Evolutionary conservation across 2,329 filamentous ascomycete genomes (phyloP).

Genomic region (Aciculosporium take): DNA sequence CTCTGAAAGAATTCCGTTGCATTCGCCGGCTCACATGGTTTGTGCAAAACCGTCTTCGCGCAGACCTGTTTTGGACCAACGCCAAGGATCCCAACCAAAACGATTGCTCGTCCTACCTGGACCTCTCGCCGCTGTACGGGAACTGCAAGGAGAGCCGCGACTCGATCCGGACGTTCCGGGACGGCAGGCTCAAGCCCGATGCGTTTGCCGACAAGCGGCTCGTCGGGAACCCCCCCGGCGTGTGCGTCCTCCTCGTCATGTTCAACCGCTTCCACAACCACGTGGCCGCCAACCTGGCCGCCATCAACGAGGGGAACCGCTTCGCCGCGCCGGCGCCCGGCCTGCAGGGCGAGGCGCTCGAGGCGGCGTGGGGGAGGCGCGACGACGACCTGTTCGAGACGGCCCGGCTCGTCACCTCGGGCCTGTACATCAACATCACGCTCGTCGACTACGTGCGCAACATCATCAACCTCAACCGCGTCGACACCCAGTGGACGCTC

Average conservation of each 20-base stretch:
- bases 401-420: slow-evolving; percentile 57
- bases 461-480: slow-evolving; percentile 45
- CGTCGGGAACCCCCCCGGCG: slow-evolving; percentile 56
- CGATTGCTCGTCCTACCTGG: slow-evolving; percentile 58
- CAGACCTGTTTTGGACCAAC: slow-evolving; percentile 57
- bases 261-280: slow-evolving; percentile 81
- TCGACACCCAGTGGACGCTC: slow-evolving; percentile 65
- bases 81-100: slow-evolving; percentile 42
- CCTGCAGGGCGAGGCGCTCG: slow-evolving; percentile 33
- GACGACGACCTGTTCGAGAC: slow-evolving; percentile 73
- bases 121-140: slow-evolving; percentile 58
- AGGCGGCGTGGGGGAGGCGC: slow-evolving; percentile 48
- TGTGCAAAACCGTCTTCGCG: not conserved
- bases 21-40: no score
- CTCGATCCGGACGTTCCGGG: slow-evolving; percentile 52
- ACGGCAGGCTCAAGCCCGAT: slow-evolving; percentile 60
- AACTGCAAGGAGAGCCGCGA: slow-evolving; percentile 53
- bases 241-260: slow-evolving; percentile 60
- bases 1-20: no score
- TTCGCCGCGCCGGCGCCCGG: slow-evolving; percentile 51
- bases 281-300: slow-evolving; percentile 60
- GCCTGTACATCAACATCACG: slow-evolving; percentile 67
- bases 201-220: slow-evolving; percentile 57
- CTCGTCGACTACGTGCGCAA: slow-evolving; percentile 67
- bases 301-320: slow-evolving; percentile 73